A percentile compares a stretch with the other conserved stretches of the same genome.
phyloP scores from a whole-genome alignment of 257 asterid genomes.

The Ilex aquifolium region DNA sequence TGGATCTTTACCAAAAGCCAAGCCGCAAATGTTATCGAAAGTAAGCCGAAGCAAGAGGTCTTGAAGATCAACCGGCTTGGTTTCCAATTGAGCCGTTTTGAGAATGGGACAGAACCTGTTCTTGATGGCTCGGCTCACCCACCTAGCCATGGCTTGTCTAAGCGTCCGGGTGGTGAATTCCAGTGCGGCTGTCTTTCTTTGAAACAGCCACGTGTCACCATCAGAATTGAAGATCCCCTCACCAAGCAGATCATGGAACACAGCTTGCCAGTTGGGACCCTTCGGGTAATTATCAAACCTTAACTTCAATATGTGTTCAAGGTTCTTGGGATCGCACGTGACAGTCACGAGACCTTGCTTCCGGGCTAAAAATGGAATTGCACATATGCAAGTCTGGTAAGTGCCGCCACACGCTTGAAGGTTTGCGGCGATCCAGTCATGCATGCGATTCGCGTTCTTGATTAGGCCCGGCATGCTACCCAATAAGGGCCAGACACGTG shows the following conservation, averaged over 20 bases:
- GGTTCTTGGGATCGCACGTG: constrained; percentile 59
- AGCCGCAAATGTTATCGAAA: constrained; percentile 59
- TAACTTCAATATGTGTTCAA: constrained; percentile 51
- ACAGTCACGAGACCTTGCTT: constrained; percentile 61
- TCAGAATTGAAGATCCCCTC: constrained; percentile 59
- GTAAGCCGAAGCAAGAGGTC: constrained; percentile 52
- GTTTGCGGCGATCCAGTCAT: constrained; percentile 61
- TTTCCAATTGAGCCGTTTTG: constrained; percentile 30
- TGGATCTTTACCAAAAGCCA: constrained; percentile 61
- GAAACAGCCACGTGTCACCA: constrained; percentile 68
- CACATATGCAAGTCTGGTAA: constrained; percentile 49
- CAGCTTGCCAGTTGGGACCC: constrained; percentile 69
- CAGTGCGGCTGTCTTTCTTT: constrained; percentile 57
- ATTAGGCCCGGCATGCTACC: constrained; percentile 59
- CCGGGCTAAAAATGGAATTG: constrained; percentile 46
- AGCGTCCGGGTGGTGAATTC: constrained; percentile 59
- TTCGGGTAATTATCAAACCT: constrained; percentile 58
- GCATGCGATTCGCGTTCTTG: constrained; percentile 34
- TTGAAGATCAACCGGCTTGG: constrained; percentile 41
- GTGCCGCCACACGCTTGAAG: constrained; percentile 52
- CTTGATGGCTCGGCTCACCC: constrained; percentile 61
- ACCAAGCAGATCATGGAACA: constrained; percentile 53
- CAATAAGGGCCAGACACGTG: constrained; percentile 47
- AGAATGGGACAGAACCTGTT: constrained; percentile 43
- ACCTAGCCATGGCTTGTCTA: constrained; percentile 60